These are phyloP conservation scores for Penicillium digitatum DNA, from an alignment of 2,329 filamentous ascomycete species.

Conservation along the genomic window DNA sequence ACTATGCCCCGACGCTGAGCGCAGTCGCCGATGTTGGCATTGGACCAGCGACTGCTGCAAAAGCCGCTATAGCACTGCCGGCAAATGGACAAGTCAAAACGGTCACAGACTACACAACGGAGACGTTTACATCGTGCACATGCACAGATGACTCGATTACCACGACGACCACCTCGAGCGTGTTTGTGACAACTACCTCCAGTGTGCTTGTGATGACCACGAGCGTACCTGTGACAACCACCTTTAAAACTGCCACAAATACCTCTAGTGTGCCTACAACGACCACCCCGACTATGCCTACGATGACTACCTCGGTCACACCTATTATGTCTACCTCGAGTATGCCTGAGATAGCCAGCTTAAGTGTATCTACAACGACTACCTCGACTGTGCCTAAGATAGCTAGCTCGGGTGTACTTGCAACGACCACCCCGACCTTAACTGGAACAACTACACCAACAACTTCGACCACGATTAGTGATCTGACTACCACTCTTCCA, in stretches of 20 bases:
- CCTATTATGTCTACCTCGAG: neutral
- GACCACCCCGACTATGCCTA: neutral
- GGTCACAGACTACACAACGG: neutral
- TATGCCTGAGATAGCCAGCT: too few species aligned
- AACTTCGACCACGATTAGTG: neutral
- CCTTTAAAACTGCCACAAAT: neutral
- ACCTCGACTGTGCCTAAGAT: neutral
- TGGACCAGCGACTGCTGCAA: neutral
- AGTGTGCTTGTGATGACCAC: neutral
- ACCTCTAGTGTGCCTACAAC: neutral
- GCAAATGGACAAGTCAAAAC: neutral
- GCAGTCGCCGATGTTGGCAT: neutral
- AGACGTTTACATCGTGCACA: neutral
- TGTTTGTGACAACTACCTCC: neutral
- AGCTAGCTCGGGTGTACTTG: neutral
- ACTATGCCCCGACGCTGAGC: neutral
- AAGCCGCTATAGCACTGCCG: neutral
- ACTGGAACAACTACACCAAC: neutral
- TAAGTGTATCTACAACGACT: neutral
- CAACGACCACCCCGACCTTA: neutral
- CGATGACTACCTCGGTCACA: neutral
- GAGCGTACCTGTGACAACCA: neutral
- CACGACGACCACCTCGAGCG: neutral
- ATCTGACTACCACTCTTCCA: neutral
- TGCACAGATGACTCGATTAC: neutral